Base-by-base conservation (phyloP, 495 filamentous ascomycete species). In the Hypoxylon cercidicola region DNA sequence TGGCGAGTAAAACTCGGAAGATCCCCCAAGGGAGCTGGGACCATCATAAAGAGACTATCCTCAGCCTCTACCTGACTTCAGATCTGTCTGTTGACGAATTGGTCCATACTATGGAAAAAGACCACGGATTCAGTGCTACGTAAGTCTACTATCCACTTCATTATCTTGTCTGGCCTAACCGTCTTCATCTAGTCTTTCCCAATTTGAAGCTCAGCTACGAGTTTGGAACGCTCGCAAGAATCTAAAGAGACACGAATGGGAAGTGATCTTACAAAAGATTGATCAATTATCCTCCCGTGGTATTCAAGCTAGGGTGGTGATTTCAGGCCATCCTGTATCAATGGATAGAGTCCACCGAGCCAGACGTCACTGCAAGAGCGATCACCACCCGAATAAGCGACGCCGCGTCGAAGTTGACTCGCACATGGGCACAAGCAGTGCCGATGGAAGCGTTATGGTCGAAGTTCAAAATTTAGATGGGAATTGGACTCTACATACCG, bases 211-310 rank as follows among this genome's bases (percentile, higher is more conserved):
- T 20, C 51, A 62, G 35, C 25, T 68, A 5, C 63, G 39, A 32
- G 8, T n/a, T 6, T 71, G 64, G 68, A 46, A 57, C 0, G 64
- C 56, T n/a, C 68, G 64, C 15, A 71, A 71, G 55, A 68, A 71
- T 9, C 23, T 71, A 4, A 64, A 57, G 50, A 51, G 19, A 0
- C 43, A 58, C 2, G 64, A 71, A 28, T 71, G 64, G 68, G 52
- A 68, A 25, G 16, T 16, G 1, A 20, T 64, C 5, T 21, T 66
- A 19, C 19, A 68, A 19, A 61, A 45, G 5, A 55, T 71, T 34
- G 64, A 71, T 13, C 19, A 3, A 12, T 18, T 68, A 6, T 20
- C 45, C 2, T 44, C 59, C 9, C 50, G 28, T 3, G 35, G 28
- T 5, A 39, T 40, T 3, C 20, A 40, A 1, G 54, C 43, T 47